Evolutionary conservation across 345 rosid species (phyloP).

Genomic region (Melastoma malabathricum): DNA sequence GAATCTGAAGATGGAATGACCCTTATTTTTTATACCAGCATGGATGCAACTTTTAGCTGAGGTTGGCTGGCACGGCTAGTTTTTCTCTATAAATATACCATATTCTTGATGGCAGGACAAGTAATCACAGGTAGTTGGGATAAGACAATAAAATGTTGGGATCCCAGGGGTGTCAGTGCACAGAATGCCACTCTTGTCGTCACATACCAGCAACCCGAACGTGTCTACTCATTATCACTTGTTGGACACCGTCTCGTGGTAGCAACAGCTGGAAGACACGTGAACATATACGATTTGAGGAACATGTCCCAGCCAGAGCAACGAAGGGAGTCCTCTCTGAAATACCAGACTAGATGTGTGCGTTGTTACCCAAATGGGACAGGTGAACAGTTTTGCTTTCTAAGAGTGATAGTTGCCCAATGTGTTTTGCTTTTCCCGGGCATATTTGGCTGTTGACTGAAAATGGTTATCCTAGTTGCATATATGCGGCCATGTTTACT

Average conservation of each 20-base stretch:
- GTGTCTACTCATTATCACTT: constrained; percentile 84
- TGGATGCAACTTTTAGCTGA: too few relatives aligned
- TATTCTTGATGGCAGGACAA: constrained; percentile 44
- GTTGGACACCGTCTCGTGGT: constrained; percentile 88
- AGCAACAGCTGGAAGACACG: constrained; percentile 94
- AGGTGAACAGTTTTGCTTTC: constrained; percentile 20
- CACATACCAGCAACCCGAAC: constrained; percentile 80
- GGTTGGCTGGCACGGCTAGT: too few relatives aligned
- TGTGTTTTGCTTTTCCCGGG: too few relatives aligned
- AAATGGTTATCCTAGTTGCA: background rate
- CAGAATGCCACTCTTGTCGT: constrained; percentile 74
- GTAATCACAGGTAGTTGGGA: constrained; percentile 97
- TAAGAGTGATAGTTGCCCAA: too few relatives aligned
- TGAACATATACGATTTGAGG: constrained; percentile 80
- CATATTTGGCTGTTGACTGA: too few relatives aligned
- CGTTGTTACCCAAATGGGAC: constrained; percentile 94
- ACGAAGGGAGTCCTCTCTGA: constrained; percentile 83
- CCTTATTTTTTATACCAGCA: background rate
- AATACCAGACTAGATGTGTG: constrained; percentile 91
- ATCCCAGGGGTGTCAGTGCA: constrained; percentile 94
- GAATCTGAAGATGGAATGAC: background rate
- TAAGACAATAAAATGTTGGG: constrained; percentile 88
- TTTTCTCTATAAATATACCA: background rate
- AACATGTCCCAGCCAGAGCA: constrained; percentile 98
- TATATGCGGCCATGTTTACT: background rate